Evolutionary conservation across 768 basidiomycete genomes (phyloP).

Genomic region (Udeniomyces megalosporus): DNA sequence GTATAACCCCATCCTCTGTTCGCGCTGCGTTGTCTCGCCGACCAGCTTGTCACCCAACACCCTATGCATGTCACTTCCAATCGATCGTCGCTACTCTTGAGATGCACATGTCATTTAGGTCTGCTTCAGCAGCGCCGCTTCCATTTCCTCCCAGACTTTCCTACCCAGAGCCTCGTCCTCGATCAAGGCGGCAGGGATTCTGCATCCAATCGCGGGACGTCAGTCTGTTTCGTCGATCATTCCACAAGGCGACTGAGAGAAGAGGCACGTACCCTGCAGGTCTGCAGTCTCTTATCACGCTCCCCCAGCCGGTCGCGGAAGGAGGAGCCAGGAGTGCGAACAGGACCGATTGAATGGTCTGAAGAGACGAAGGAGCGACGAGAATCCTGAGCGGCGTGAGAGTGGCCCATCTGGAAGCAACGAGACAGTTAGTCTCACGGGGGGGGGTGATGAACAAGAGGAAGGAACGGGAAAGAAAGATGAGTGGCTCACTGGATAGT

Average conservation of each 20-base stretch:
- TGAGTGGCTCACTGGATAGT: background rate
- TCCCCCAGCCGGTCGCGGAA: background rate
- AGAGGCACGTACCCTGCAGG: conserved; percentile 3
- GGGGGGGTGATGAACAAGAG: background rate
- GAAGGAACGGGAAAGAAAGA: background rate
- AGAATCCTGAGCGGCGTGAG: background rate
- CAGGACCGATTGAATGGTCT: conserved; percentile 4
- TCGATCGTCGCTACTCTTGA: too few relatives aligned
- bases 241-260: background rate
- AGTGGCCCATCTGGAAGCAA: conserved; percentile 4
- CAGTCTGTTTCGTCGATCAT: background rate
- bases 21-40: too few relatives aligned
- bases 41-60: too few relatives aligned
- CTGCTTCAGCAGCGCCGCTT: background rate
- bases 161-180: conserved; percentile 11
- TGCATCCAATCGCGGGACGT: too few relatives aligned
- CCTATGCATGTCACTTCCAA: too few relatives aligned
- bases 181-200: conserved; percentile 7
- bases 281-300: conserved; percentile 11
- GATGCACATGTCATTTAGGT: too few relatives aligned
- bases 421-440: background rate
- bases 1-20: too few relatives aligned
- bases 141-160: conserved; percentile 16
- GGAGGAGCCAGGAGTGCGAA: conserved; percentile 13
- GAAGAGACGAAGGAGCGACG: conserved; percentile 1